phyloP scores from a whole-genome alignment of 2,329 filamentous ascomycete genomes.

The Epicoccum nigrum region DNA sequence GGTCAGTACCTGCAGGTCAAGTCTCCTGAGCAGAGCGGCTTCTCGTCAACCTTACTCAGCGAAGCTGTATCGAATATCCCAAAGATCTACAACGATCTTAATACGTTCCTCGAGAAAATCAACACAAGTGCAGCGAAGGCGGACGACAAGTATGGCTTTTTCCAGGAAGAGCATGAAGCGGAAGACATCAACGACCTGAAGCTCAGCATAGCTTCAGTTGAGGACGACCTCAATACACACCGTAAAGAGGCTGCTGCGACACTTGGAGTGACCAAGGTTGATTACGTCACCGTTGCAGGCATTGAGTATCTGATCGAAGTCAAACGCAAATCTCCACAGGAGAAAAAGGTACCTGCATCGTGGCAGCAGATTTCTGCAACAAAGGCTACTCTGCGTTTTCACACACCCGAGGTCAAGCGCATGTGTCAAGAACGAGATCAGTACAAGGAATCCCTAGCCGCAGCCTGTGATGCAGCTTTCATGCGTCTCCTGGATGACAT shows the following conservation, averaged over 20 bases:
- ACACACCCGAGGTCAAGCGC: slow-evolving; percentile 86
- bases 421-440: slow-evolving; percentile 89
- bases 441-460: slow-evolving; percentile 89
- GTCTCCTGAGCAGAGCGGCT: slow-evolving; percentile 70
- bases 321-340: slow-evolving; percentile 68
- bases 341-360: slow-evolving; percentile 88
- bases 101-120: slow-evolving; percentile 80
- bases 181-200: slow-evolving; percentile 90
- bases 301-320: slow-evolving; percentile 97
- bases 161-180: slow-evolving; percentile 83
- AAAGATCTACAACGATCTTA: slow-evolving; percentile 73
- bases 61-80: slow-evolving; percentile 78
- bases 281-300: slow-evolving; percentile 83
- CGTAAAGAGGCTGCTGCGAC: slow-evolving; percentile 72
- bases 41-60: slow-evolving; percentile 71
- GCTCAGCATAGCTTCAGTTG: slow-evolving; percentile 88
- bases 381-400: slow-evolving; percentile 89
- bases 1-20: slow-evolving; percentile 75
- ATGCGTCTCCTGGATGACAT: slow-evolving; percentile 73
- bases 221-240: slow-evolving; percentile 84
- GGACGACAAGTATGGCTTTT: slow-evolving; percentile 94
- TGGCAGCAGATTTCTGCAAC: slow-evolving; percentile 96
- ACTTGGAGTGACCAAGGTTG: slow-evolving; percentile 72
- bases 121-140: slow-evolving; percentile 80
- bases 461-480: slow-evolving; percentile 88